Conservation (phyloP, 2,329 filamentous ascomycete genomes). For the Arthrobotrys entomopaga region DNA sequence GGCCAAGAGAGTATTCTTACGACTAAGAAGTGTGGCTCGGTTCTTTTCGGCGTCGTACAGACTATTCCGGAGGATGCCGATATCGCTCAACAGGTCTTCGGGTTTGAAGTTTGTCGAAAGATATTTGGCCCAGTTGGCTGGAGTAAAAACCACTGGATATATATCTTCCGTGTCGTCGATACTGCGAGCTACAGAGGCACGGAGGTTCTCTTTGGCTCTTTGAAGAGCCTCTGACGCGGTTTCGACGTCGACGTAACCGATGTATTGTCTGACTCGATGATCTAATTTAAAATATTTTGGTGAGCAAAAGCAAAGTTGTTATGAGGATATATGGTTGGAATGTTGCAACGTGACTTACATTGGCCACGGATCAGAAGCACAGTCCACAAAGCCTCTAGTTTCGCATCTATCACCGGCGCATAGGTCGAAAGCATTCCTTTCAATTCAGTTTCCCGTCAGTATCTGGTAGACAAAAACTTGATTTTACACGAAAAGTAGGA, state of each 20-base stretch:
- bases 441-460: too few relatives aligned
- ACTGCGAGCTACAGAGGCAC: constrained; percentile 3
- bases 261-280: constrained; percentile 10
- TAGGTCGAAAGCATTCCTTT: neutral
- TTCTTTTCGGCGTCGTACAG: neutral
- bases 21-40: neutral
- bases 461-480: too few relatives aligned
- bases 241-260: constrained; percentile 5
- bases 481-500: too few relatives aligned
- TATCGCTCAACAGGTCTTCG: neutral
- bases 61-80: neutral
- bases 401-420: neutral
- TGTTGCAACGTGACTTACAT: neutral
- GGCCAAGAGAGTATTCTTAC: neutral
- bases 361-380: neutral
- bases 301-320: too few relatives aligned
- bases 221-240: constrained; percentile 9
- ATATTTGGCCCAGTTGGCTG: constrained; percentile 1
- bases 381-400: neutral
- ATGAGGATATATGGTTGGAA: too few relatives aligned
- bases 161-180: constrained; percentile 10
- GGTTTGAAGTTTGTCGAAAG: neutral
- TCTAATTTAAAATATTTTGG: neutral
- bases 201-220: constrained; percentile 8
- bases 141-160: neutral